A percentile compares a stretch with the other conserved stretches of the same genome.
phyloP scores from a whole-genome alignment of 306 rosid genomes.

The Castanopsis chinensis region DNA sequence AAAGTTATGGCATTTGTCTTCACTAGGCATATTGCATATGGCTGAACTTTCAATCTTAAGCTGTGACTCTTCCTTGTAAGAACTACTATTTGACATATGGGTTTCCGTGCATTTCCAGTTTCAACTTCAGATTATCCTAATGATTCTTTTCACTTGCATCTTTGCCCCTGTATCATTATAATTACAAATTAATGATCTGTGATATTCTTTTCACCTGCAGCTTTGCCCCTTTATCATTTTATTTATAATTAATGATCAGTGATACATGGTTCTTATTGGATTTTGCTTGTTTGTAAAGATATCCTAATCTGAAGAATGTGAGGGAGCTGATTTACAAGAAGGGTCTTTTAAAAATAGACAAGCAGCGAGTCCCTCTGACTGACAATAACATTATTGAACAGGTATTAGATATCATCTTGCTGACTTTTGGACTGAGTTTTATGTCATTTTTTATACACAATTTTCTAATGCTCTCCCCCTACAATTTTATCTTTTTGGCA shows the following conservation, averaged over 20 bases:
- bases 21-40: too few species aligned
- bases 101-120: too few species aligned
- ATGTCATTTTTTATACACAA: not conserved
- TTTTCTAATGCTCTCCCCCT: not conserved
- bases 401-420: conserved; percentile 34
- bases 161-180: not conserved
- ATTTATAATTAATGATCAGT: not conserved
- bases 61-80: too few species aligned
- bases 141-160: not conserved
- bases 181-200: not conserved
- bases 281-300: conserved; percentile 43
- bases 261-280: conserved; percentile 7
- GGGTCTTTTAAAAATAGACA: conserved; percentile 55
- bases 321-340: conserved; percentile 78
- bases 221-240: not conserved
- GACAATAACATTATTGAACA: conserved; percentile 81
- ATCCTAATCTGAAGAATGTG: conserved; percentile 74
- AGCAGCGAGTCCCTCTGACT: conserved; percentile 77
- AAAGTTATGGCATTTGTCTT: too few species aligned
- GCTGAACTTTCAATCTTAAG: too few species aligned
- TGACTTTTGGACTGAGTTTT: not conserved
- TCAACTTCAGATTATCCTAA: not conserved
- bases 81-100: too few species aligned
- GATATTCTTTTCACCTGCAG: not conserved
- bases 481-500: conserved; percentile 20